Conservation (phyloP, 495 filamentous ascomycete species). For the Talaromyces proteolyticus region DNA sequence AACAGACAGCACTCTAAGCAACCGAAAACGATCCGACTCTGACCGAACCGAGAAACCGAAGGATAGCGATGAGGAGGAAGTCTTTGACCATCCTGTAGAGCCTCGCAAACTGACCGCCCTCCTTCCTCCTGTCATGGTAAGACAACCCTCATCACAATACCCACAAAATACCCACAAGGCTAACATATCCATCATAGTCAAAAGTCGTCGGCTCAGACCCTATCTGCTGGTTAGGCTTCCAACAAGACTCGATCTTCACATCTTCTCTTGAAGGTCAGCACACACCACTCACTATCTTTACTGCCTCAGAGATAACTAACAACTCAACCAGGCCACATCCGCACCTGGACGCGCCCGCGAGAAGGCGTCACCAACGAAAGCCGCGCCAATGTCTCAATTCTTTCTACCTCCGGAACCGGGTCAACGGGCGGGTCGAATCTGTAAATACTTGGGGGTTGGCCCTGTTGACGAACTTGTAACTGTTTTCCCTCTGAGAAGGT, state of each 20-base stretch:
- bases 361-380: constrained; percentile 40
- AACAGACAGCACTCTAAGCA: constrained; percentile 59
- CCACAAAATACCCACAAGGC: too few relatives aligned
- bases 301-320: constrained; percentile 11
- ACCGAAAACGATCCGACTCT: constrained; percentile 56
- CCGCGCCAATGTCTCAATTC: constrained; percentile 2
- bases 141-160: too few relatives aligned
- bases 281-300: constrained; percentile 2
- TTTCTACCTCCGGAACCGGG: constrained; percentile 1
- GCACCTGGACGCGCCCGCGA: constrained; percentile 77
- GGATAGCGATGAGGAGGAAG: constrained; percentile 39
- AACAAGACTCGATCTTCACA: constrained; percentile 87
- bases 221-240: constrained; percentile 83
- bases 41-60: constrained; percentile 52
- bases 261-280: constrained; percentile 71
- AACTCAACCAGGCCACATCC: constrained; percentile 64
- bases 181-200: constrained; percentile 54
- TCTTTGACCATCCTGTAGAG: constrained; percentile 72
- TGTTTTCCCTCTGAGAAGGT: too few relatives aligned
- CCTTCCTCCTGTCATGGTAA: constrained; percentile 90
- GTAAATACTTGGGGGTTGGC: too few relatives aligned
- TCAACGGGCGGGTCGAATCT: neutral
- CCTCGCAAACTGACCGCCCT: constrained; percentile 73
- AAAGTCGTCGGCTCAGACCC: constrained; percentile 85
- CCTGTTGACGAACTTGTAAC: too few relatives aligned